A percentile compares a stretch with the other conserved stretches of the same genome.
phyloP scores from a whole-genome alignment of 129 eudicot genomes.

The Flaveria linearis region DNA sequence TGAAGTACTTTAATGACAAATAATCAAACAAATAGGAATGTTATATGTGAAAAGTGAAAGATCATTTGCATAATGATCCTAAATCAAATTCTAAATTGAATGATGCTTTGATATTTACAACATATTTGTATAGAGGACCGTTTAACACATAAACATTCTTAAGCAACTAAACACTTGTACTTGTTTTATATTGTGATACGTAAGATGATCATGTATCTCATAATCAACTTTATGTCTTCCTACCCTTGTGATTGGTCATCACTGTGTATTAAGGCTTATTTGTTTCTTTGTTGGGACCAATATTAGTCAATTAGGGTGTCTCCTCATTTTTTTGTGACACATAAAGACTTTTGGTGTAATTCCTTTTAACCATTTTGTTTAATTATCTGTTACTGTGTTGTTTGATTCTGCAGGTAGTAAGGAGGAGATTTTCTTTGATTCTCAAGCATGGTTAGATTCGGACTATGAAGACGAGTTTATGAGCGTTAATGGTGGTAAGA shows the following conservation, averaged over 20 bases:
- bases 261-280: background rate
- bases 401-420: constrained; percentile 51
- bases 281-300: background rate
- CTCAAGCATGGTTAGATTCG: constrained; percentile 74
- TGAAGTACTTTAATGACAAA: constrained; percentile 22
- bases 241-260: background rate
- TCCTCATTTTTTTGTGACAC: background rate
- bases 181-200: background rate
- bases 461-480: constrained; percentile 64
- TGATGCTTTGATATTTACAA: background rate
- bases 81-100: background rate
- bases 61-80: constrained; percentile 18
- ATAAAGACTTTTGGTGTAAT: background rate
- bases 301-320: background rate
- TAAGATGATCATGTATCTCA: background rate
- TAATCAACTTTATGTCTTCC: background rate
- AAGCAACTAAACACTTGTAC: background rate
- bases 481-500: constrained; percentile 72
- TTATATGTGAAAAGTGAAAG: constrained; percentile 20
- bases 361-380: background rate
- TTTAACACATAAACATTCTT: background rate
- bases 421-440: constrained; percentile 65
- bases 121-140: background rate
- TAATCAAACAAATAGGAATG: background rate
- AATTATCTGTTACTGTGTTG: background rate